Base-by-base conservation (phyloP, 73 alveolate genomes). In the Blepharisma stoltei region DNA sequence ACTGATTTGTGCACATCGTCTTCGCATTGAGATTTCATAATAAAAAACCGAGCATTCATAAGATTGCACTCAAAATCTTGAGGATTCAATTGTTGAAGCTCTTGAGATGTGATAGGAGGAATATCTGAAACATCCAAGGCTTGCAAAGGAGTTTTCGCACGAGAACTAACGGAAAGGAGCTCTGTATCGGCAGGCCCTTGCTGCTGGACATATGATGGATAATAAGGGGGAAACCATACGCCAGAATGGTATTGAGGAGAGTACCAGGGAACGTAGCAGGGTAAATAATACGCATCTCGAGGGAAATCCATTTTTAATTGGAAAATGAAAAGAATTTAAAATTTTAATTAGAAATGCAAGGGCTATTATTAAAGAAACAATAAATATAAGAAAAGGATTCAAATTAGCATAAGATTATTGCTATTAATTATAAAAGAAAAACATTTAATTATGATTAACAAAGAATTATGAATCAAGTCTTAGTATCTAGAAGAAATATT, bases 1-100 rank as follows among this genome's bases (percentile, higher is more conserved):
- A 89, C 77, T 20, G 89, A 68, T 55, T 88, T 88, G 81, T 88
- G 93, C 60, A 88, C 79, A 76, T 88, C 93, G 70, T 88, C 95
- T 55, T 88, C 95, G 50, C 77, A 60, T 55, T 77, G 80, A n/a
- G 92, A 73, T 65, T 83, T 81, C 18, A 85, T 85, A 20, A 88
- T 81, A 68, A 85, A 89, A 86, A 86, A 87, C 70, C 78, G 80
- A 52, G 86, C 85, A 0, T 78, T 44, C 18, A 6, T 25, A 14
- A 14, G 18, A n/a, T 78, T 65, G 25, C 20, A 6, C 9, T 32
- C 41, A 83, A 67, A 45, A 32, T 32, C 25, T 7, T 32, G 21
- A 6, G 41, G 54, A 54, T 78, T 78, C 9, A 78, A 20, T 21
- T 71, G 27, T 21, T 71, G 21, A 23, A 71, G 21, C 11, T 71